Base-by-base conservation (phyloP, 768 basidiomycete genomes). In the Kwoniella europaea region DNA sequence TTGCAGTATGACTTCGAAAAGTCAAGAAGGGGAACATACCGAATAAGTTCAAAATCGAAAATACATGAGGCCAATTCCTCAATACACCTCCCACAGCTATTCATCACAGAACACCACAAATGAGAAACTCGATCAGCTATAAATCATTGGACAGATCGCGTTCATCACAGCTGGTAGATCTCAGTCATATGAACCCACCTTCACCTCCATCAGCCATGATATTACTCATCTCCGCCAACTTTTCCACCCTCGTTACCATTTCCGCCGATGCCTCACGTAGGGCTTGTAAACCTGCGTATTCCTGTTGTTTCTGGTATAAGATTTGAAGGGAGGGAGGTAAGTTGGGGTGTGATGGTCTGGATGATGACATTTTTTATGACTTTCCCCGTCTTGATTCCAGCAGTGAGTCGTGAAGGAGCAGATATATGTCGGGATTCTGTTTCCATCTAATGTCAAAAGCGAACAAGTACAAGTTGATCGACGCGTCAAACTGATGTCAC, bases 51-150 rank as follows among this genome's bases (percentile, higher is more conserved):
- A 85, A 74, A 41, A 85, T 78, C 2, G 82, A 79, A 59, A 85
- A 84, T 13, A 84, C 82, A 71, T 85, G 83, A 41, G 83, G 82
- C 84, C 84, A 85, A 68, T 85, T 85, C 52, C 78, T 67, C 69
- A 84, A 69, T 1, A 85, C 84, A 13, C 72, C 72, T 43, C 84
- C 84, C n/a, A 84, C 76, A 42, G 84, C 84, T 84, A 61, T 53
- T 35, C 35, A 6, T 7, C 35, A 35, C 50, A 15, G 20, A 22
- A 18, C 20, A 6, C 24, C n/a, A 41, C 12, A 43, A 65, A 54
- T 42, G 24, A 42, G 16, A 35, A 35, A 35, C 7, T 9, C 35
- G 4, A 18, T 50, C 46, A 50, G 46, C 46, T 50, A 50, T 35
- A 9, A 35, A 35, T 35, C 35, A 35, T 35, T 35, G 5, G 35